These are phyloP conservation scores for Plasmodium falciparum DNA, from an alignment of 169 alveolate genomes.

Conservation along the genomic window DNA sequence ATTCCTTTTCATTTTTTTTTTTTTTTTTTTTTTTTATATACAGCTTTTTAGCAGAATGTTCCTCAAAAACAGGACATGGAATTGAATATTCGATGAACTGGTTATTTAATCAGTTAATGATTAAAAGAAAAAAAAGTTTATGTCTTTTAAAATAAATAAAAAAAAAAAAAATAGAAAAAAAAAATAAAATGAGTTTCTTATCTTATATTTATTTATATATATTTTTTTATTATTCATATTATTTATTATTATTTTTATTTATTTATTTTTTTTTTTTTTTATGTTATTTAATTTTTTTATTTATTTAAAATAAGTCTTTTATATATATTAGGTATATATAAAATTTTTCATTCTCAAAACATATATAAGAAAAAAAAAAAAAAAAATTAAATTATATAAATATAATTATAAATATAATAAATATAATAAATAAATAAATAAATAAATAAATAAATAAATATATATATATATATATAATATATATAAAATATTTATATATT, in stretches of 20 bases:
- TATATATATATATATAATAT: too few relatives aligned
- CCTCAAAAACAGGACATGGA: slow-evolving; percentile 63
- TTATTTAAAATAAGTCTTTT: too few relatives aligned
- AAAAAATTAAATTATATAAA: too few relatives aligned
- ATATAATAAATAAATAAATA: too few relatives aligned
- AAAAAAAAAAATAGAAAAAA: slow-evolving; percentile 16
- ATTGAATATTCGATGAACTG: slow-evolving; percentile 61
- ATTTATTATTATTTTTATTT: not conserved
- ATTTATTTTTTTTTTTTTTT: not conserved
- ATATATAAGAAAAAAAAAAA: too few relatives aligned
- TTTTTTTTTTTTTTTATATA: slow-evolving; percentile 1
- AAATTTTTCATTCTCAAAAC: too few relatives aligned
- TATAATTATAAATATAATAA: too few relatives aligned
- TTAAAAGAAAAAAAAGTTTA: slow-evolving; percentile 18
- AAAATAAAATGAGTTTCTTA: slow-evolving; percentile 26
- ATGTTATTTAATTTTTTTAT: not conserved
- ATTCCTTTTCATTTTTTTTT: slow-evolving; percentile 5
- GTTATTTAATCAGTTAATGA: slow-evolving; percentile 61
- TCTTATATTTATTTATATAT: not conserved
- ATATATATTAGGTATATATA: too few relatives aligned
- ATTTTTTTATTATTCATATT: not conserved
- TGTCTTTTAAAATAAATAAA: slow-evolving; percentile 22
- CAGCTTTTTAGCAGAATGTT: slow-evolving; percentile 62
- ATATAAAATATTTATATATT: too few relatives aligned
- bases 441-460: too few relatives aligned